A percentile compares a stretch with the other conserved stretches of the same genome.
Evolutionary conservation across 805 yeast species (phyloP).

Genomic region (Saturnispora mendoncae): DNA sequence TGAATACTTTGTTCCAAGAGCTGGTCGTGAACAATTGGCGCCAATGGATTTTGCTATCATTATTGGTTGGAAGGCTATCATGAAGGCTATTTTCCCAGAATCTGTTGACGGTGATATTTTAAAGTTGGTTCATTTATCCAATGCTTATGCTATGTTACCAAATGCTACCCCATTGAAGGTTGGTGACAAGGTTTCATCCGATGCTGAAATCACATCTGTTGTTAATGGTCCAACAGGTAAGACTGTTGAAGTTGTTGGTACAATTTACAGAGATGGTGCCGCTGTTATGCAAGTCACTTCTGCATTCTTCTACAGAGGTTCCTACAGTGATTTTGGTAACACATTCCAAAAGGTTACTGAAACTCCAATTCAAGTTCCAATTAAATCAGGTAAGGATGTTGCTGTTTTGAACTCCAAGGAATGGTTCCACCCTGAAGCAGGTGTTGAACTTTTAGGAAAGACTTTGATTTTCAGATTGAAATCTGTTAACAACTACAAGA

Average conservation of each 20-base stretch:
- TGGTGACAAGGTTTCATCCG: slow-evolving; percentile 77
- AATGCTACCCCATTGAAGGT: slow-evolving; percentile 84
- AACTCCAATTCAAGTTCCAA: slow-evolving; percentile 72
- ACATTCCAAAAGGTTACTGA: slow-evolving; percentile 85
- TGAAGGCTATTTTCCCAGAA: slow-evolving; percentile 95
- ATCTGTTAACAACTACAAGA: slow-evolving; percentile 74
- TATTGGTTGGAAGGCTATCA: slow-evolving; percentile 96
- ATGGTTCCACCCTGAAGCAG: slow-evolving; percentile 86
- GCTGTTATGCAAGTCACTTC: slow-evolving; percentile 93
- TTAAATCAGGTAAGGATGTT: slow-evolving; percentile 74
- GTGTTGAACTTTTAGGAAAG: slow-evolving; percentile 64
- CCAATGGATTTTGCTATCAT: slow-evolving; percentile 99
- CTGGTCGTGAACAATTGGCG: slow-evolving; percentile 76
- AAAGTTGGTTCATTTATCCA: slow-evolving; percentile 88
- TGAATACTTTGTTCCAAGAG: slow-evolving; percentile 88
- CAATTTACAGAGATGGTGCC: slow-evolving; percentile 61
- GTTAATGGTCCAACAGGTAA: slow-evolving; percentile 89
- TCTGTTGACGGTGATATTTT: slow-evolving; percentile 93
- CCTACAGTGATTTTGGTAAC: slow-evolving; percentile 77
- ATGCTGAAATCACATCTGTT: slow-evolving; percentile 81
- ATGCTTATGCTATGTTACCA: slow-evolving; percentile 87
- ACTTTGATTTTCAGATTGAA: slow-evolving; percentile 83
- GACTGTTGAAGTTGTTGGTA: slow-evolving; percentile 90
- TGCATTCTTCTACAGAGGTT: slow-evolving; percentile 94
- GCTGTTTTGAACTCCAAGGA: slow-evolving; percentile 93